Conservation (phyloP, 2,329 filamentous ascomycete genomes). For the Cryphonectria japonica region DNA sequence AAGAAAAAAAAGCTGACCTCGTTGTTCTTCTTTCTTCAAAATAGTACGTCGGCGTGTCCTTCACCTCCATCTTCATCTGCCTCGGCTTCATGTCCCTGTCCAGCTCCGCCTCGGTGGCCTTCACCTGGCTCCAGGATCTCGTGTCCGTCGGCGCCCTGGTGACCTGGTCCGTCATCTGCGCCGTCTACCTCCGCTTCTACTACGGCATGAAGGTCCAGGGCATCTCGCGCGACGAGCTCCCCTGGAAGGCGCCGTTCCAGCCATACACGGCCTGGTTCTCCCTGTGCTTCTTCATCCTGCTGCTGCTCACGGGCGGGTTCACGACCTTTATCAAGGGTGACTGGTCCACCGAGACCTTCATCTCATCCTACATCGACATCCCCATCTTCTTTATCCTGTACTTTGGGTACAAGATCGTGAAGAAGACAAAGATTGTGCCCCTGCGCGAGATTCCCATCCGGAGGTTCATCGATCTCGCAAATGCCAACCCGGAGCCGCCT, state of each 20-base stretch:
- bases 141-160: constrained; percentile 37
- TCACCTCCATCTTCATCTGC: constrained; percentile 14
- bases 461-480: constrained; percentile 35
- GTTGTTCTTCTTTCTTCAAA: constrained; percentile 28
- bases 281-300: constrained; percentile 15
- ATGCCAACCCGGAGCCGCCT: constrained; percentile 34
- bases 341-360: constrained; percentile 34
- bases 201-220: constrained; percentile 36
- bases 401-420: constrained; percentile 34
- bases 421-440: constrained; percentile 35
- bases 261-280: constrained; percentile 21
- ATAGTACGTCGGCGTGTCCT: constrained; percentile 12
- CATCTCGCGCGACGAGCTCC: constrained; percentile 20
- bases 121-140: constrained; percentile 36
- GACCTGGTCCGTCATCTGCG: constrained; percentile 39
- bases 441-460: constrained; percentile 35
- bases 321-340: constrained; percentile 17
- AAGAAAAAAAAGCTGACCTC: constrained; percentile 24
- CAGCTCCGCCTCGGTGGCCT: constrained; percentile 20
- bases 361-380: constrained; percentile 37
- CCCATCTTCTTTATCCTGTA: constrained; percentile 36
- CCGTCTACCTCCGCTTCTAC: constrained; percentile 37
- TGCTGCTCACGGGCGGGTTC: constrained; percentile 23
- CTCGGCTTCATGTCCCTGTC: constrained; percentile 23
- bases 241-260: constrained; percentile 15